phyloP scores from a whole-genome alignment of 1,139 yeast genomes.

The Trichomonascaceae sp. region DNA sequence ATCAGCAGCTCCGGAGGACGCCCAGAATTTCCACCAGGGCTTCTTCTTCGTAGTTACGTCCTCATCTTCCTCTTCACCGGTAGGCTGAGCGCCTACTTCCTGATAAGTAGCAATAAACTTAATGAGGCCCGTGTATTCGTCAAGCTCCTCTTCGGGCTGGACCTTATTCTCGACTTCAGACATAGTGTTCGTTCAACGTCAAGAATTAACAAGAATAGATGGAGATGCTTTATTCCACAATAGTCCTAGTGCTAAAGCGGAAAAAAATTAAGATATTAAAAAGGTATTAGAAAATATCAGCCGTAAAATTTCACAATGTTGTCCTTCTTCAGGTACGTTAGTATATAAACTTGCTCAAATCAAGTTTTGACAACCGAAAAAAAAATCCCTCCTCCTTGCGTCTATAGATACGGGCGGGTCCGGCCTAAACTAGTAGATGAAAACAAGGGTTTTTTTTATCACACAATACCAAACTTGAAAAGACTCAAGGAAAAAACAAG shows the following conservation, averaged over 20 bases:
- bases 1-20: slow-evolving; percentile 14
- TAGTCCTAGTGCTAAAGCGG: background rate
- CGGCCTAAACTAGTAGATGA: background rate
- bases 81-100: slow-evolving; percentile 22
- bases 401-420: background rate
- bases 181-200: slow-evolving; percentile 7
- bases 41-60: slow-evolving; percentile 16
- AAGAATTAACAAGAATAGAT: background rate
- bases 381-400: background rate
- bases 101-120: slow-evolving; percentile 34
- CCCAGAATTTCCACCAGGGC: slow-evolving; percentile 25
- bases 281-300: slow-evolving; percentile 4
- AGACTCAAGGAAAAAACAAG: background rate
- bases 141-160: slow-evolving; percentile 17
- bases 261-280: slow-evolving; percentile 4
- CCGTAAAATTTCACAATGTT: slow-evolving; percentile 6
- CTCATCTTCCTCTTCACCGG: slow-evolving; percentile 24
- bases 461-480: background rate
- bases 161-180: slow-evolving; percentile 10
- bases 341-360: background rate
- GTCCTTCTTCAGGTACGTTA: background rate
- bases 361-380: background rate
- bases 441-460: background rate
- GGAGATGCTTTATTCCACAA: background rate
- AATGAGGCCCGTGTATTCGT: slow-evolving; percentile 34